phyloP scores from a whole-genome alignment of 345 rosid genomes.

The Pistacia atlantica region DNA sequence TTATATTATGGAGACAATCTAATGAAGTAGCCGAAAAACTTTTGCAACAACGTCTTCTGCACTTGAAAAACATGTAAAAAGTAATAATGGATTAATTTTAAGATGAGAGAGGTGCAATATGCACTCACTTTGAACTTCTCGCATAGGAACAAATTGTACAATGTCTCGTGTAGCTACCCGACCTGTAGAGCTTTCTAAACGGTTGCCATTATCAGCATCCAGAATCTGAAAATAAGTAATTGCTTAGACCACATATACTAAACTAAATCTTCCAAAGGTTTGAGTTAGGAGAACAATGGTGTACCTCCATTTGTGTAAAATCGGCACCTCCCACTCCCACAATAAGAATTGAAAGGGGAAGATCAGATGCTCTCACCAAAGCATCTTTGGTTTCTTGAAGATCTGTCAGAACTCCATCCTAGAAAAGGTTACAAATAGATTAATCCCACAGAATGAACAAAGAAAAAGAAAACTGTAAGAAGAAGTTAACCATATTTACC shows the following conservation, averaged over 20 bases:
- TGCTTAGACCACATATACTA: too few species aligned
- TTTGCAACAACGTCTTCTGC: too few species aligned
- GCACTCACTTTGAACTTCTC: conserved; percentile 70
- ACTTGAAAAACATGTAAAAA: too few species aligned
- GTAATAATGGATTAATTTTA: too few species aligned
- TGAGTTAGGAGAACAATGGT: conserved; percentile 1
- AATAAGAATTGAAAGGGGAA: conserved; percentile 81
- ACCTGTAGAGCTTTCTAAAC: conserved; percentile 76
- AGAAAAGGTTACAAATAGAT: conserved; percentile 1
- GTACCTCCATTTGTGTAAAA: conserved; percentile 90
- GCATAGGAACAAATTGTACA: conserved; percentile 87
- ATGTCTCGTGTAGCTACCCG: conserved; percentile 84
- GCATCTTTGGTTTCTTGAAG: conserved; percentile 77
- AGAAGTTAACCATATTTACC: conserved; percentile 29
- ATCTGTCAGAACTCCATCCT: conserved; percentile 93
- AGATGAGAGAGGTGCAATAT: not conserved
- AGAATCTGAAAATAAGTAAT: too few species aligned
- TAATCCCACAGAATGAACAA: not conserved
- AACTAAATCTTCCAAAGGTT: too few species aligned
- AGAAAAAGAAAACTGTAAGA: not conserved
- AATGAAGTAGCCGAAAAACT: too few species aligned
- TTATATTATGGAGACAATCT: too few species aligned
- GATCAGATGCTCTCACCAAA: conserved; percentile 87
- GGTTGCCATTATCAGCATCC: conserved; percentile 76
- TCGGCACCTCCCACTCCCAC: conserved; percentile 87